These are phyloP conservation scores for Linnemannia exigua DNA, from an alignment of 192 early-diverging fungal genomes.

Conservation along the genomic window DNA sequence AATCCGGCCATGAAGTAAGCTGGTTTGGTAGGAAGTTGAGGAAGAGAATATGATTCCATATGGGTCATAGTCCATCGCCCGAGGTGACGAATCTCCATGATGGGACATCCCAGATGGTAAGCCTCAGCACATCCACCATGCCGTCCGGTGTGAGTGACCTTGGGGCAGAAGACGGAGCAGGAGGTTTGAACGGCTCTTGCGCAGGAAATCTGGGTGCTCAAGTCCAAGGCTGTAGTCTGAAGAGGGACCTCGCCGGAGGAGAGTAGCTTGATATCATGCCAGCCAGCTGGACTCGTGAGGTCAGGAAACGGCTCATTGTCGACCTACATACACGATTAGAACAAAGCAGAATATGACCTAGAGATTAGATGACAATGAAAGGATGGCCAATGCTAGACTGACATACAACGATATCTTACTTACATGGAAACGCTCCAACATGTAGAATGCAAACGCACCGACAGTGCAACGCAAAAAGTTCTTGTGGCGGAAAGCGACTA, in stretches of 20 bases:
- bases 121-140: constrained; percentile 21
- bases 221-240: too few species aligned
- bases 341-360: too few species aligned
- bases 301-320: constrained; percentile 23
- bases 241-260: background rate
- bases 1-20: constrained; percentile 37
- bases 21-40: background rate
- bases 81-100: constrained; percentile 6
- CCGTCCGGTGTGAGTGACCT: constrained; percentile 15
- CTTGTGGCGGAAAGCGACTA: constrained; percentile 27
- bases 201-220: background rate
- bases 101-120: background rate
- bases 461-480: constrained; percentile 15
- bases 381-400: background rate
- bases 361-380: constrained; percentile 5
- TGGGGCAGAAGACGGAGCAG: constrained; percentile 10
- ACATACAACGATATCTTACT: background rate
- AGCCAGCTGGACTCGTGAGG: constrained; percentile 3
- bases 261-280: constrained; percentile 25
- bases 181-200: background rate
- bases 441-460: constrained; percentile 32
- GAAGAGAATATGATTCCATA: constrained; percentile 14
- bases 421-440: constrained; percentile 36
- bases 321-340: too few species aligned
- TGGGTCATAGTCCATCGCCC: constrained; percentile 10